phyloP scores from a whole-genome alignment of 352 stramenopile species.

The Phytopythium oedochilum region DNA sequence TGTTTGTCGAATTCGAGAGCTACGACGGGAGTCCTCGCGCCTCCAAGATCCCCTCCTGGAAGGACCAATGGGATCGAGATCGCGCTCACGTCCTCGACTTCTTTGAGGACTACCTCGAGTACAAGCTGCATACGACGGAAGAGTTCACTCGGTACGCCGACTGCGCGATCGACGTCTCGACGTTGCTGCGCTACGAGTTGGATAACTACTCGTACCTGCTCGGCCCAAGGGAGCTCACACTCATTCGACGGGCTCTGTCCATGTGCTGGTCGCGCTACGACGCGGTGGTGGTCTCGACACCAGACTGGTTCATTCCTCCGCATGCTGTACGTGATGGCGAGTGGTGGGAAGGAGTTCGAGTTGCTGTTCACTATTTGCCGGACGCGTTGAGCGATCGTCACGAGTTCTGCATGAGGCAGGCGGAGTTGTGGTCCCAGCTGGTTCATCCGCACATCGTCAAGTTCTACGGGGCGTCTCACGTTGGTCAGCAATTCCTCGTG shows the following conservation, averaged over 20 bases:
- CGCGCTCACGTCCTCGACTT: constrained; percentile 13
- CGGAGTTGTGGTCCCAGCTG: constrained; percentile 23
- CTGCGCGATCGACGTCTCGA: constrained; percentile 13
- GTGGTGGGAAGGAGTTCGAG: constrained; percentile 27
- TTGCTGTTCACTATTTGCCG: constrained; percentile 8
- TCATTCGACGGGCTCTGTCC: constrained; percentile 10
- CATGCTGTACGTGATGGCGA: constrained; percentile 20
- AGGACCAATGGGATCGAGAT: constrained; percentile 21
- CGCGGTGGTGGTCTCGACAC: constrained; percentile 3
- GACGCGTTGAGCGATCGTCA: background rate
- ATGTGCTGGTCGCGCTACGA: constrained; percentile 3
- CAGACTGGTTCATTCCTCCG: constrained; percentile 21
- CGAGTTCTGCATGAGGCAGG: constrained; percentile 9
- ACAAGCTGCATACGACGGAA: background rate
- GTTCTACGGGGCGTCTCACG: constrained; percentile 22
- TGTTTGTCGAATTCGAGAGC: constrained; percentile 20
- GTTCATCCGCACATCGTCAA: constrained; percentile 27
- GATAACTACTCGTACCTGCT: constrained; percentile 25
- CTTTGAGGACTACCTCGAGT: constrained; percentile 13
- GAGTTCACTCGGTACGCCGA: background rate
- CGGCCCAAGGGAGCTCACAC: constrained; percentile 5
- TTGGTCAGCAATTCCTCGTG: constrained; percentile 17
- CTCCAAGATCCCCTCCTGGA: constrained; percentile 10
- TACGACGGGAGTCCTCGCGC: background rate
- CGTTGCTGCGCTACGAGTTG: constrained; percentile 19